These are phyloP conservation scores for Adiantum capillusveneris DNA, from an alignment of 75 land plant genomes.

Conservation along the genomic window DNA sequence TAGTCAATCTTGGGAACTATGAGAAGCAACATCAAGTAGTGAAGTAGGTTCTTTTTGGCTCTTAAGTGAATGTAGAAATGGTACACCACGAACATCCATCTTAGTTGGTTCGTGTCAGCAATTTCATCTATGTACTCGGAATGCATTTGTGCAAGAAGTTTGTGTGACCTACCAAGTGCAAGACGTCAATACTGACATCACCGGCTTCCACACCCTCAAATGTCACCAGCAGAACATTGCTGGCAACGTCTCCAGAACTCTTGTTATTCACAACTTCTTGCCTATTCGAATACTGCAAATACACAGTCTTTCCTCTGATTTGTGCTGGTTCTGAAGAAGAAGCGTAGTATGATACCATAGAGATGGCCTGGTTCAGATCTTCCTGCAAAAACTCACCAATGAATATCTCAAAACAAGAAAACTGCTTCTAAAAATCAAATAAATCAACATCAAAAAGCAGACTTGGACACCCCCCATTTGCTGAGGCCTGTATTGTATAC, in stretches of 20 bases:
- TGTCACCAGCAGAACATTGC: constrained; percentile 86
- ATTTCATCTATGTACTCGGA: too few relatives aligned
- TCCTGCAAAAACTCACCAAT: constrained; percentile 38
- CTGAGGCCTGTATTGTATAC: too few relatives aligned
- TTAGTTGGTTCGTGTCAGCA: too few relatives aligned
- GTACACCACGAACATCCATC: too few relatives aligned
- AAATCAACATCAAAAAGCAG: too few relatives aligned
- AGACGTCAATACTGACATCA: constrained; percentile 88
- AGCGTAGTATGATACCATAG: constrained; percentile 93
- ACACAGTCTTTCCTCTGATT: constrained; percentile 88
- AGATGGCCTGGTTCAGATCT: constrained; percentile 83
- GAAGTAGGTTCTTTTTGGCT: too few relatives aligned
- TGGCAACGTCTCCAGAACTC: constrained; percentile 72
- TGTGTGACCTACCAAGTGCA: constrained; percentile 67
- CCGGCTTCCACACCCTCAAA: constrained; percentile 91
- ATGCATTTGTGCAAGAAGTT: background rate
- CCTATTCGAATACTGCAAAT: constrained; percentile 86
- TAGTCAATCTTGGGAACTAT: too few relatives aligned
- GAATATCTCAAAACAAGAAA: too few relatives aligned
- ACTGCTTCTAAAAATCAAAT: too few relatives aligned
- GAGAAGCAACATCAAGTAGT: too few relatives aligned
- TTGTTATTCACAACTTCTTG: constrained; percentile 89
- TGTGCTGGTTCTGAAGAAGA: constrained; percentile 92
- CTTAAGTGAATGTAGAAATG: too few relatives aligned
- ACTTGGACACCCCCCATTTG: too few relatives aligned